A percentile compares a stretch with the other conserved stretches of the same genome.
Conservation (phyloP, 2,329 filamentous ascomycete species). For the Xylariaceae sp. region DNA sequence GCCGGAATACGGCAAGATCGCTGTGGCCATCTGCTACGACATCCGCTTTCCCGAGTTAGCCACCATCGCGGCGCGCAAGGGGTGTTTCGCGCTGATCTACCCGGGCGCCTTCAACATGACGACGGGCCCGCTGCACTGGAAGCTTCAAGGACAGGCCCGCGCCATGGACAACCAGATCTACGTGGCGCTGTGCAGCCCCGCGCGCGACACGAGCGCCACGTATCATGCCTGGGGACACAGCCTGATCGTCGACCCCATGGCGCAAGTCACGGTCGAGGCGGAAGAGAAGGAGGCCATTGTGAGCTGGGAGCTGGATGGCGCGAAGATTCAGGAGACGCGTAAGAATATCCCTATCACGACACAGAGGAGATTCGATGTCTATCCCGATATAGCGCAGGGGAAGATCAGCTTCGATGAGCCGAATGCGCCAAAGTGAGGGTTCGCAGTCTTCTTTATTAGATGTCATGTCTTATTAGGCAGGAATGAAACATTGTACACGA, state of each 20-base stretch:
- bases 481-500: too few relatives aligned
- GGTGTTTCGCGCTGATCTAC: slow-evolving; percentile 85
- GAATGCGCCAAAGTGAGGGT: slow-evolving; percentile 10
- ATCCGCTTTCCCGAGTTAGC: slow-evolving; percentile 94
- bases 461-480: too few relatives aligned
- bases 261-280: slow-evolving; percentile 72
- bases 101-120: slow-evolving; percentile 97
- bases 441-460: too few relatives aligned
- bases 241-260: slow-evolving; percentile 83
- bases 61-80: slow-evolving; percentile 78
- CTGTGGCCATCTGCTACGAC: slow-evolving; percentile 94
- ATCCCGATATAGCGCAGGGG: slow-evolving; percentile 77
- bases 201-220: slow-evolving; percentile 67
- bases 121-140: slow-evolving; percentile 90
- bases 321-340: slow-evolving; percentile 68
- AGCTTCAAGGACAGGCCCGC: slow-evolving; percentile 72
- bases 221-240: slow-evolving; percentile 95
- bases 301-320: slow-evolving; percentile 64
- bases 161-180: slow-evolving; percentile 94
- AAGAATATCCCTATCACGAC: slow-evolving; percentile 78
- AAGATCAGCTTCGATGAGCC: slow-evolving; percentile 34
- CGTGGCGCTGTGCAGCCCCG: slow-evolving; percentile 87
- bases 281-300: slow-evolving; percentile 75
- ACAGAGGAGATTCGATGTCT: slow-evolving; percentile 92
- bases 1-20: slow-evolving; percentile 83